Conservation (phyloP, 352 stramenopile genomes). For the Globisporangium nodosum region DNA sequence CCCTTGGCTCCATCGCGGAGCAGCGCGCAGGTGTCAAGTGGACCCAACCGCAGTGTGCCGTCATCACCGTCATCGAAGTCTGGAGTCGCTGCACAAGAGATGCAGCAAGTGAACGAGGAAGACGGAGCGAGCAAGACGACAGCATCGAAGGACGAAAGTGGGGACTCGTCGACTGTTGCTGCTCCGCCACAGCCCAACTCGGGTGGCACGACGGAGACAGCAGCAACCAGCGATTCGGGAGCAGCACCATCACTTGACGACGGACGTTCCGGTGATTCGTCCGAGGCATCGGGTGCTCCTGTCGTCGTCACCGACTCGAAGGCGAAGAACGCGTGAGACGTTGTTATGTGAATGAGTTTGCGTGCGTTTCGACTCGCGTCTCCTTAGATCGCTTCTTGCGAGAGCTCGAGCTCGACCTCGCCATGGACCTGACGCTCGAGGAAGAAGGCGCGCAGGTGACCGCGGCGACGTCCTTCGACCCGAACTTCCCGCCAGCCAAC, state of each 20-base stretch:
- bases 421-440: constrained; percentile 77
- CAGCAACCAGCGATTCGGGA: neutral
- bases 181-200: neutral
- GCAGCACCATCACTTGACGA: neutral
- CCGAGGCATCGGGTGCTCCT: neutral
- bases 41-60: neutral
- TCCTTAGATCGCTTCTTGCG: too few relatives aligned
- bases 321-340: too few relatives aligned
- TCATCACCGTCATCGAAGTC: neutral
- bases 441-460: constrained; percentile 80
- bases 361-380: too few relatives aligned
- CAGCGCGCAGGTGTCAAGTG: neutral
- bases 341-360: too few relatives aligned
- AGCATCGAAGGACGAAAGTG: neutral
- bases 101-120: neutral
- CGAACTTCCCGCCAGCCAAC: constrained; percentile 61
- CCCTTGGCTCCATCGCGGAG: neutral
- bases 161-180: neutral
- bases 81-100: too few relatives aligned
- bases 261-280: neutral
- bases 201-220: neutral
- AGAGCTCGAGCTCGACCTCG: neutral
- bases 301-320: too few relatives aligned
- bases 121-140: neutral
- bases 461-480: constrained; percentile 70